A percentile compares a stretch with the other conserved stretches of the same genome.
These are phyloP conservation scores for Penicillium sp. DNA, from an alignment of 2,329 filamentous ascomycete genomes.

Conservation along the genomic window DNA sequence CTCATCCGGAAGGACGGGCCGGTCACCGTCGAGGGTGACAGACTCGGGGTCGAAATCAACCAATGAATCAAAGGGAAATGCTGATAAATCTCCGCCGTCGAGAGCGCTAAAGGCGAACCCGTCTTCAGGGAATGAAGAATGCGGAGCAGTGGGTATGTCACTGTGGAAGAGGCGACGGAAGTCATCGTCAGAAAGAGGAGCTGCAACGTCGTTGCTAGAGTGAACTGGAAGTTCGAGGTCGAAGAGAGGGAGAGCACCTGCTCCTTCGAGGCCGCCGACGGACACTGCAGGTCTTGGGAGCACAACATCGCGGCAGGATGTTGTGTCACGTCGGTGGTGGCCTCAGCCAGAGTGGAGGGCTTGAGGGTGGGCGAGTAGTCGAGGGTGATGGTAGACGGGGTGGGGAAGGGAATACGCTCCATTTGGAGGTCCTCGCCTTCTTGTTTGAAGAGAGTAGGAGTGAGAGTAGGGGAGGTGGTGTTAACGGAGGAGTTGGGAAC, in stretches of 20 bases:
- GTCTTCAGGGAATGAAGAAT: constrained; percentile 78
- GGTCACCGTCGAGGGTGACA: constrained; percentile 51
- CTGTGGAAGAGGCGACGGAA: constrained; percentile 65
- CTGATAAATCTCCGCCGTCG: constrained; percentile 55
- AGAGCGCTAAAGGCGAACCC: constrained; percentile 75
- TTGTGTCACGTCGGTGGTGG: constrained; percentile 95
- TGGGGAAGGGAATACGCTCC: constrained; percentile 49
- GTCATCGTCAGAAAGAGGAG: constrained; percentile 72
- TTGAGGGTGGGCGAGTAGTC: constrained; percentile 49
- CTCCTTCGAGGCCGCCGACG: constrained; percentile 69
- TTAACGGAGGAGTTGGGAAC: constrained; percentile 32
- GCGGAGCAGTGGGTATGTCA: constrained; percentile 71
- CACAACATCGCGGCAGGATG: constrained; percentile 99
- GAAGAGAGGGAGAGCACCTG: constrained; percentile 55
- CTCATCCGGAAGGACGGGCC: constrained; percentile 58
- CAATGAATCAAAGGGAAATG: constrained; percentile 61
- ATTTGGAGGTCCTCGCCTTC: constrained; percentile 50
- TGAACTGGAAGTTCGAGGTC: constrained; percentile 56
- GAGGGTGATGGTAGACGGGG: constrained; percentile 44
- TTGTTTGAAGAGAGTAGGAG: constrained; percentile 52
- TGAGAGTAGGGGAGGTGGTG: constrained; percentile 47
- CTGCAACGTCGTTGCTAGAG: constrained; percentile 61
- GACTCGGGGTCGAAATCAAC: constrained; percentile 61
- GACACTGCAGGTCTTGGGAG: constrained; percentile 93
- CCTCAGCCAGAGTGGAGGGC: constrained; percentile 56